Evolutionary conservation across 2,329 filamentous ascomycete genomes (phyloP).

Genomic region (Nothopassalora personata): DNA sequence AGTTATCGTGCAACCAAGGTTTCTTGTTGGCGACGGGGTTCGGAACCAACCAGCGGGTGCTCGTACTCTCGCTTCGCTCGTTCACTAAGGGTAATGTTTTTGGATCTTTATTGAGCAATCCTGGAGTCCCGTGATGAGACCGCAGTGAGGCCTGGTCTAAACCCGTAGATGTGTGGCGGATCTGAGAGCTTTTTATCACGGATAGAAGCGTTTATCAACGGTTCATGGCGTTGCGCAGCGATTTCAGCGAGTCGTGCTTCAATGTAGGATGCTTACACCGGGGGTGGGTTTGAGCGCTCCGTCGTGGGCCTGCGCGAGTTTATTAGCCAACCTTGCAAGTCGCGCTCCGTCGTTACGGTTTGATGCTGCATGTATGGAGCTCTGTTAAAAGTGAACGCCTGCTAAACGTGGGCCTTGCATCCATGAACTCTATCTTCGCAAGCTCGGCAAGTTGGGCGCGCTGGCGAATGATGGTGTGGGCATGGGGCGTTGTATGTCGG

Average conservation of each 20-base stretch:
- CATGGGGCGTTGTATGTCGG: background rate
- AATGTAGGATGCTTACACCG: slow-evolving; percentile 14
- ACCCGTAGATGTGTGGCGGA: background rate
- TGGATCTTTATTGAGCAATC: background rate
- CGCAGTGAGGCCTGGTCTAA: background rate
- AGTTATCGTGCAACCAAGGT: slow-evolving; percentile 2
- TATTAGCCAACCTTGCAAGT: background rate
- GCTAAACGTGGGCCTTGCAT: too few species aligned
- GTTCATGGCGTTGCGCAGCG: slow-evolving; percentile 5
- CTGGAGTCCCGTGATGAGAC: slow-evolving; percentile 4
- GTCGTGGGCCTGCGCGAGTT: background rate
- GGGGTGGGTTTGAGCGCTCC: background rate
- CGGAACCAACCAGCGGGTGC: background rate
- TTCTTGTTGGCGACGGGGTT: slow-evolving; percentile 1
- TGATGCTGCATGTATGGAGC: background rate
- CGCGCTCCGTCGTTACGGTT: background rate
- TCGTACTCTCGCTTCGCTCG: background rate
- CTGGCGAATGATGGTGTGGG: background rate
- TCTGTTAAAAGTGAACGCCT: background rate
- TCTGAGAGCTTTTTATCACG: background rate
- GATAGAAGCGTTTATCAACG: background rate
- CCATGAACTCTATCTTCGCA: background rate
- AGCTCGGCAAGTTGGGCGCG: background rate
- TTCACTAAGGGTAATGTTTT: background rate
- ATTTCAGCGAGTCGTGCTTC: slow-evolving; percentile 15